phyloP scores from a whole-genome alignment of 108 stramenopile genomes.

The Stephanodiscus triporus region DNA sequence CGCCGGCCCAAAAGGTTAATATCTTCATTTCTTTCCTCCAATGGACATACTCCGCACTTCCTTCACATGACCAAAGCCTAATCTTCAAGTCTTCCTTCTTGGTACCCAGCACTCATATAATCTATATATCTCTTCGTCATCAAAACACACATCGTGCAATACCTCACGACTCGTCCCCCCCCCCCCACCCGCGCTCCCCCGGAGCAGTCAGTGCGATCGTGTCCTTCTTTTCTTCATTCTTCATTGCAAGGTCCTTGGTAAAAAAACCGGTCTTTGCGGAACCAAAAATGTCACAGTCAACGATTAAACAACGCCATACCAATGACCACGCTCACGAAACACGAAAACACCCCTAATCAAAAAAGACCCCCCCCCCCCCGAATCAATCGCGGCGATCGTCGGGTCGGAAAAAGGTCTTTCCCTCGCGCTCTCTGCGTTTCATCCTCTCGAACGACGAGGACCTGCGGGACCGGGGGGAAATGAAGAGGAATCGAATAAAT shows the following conservation, averaged over 20 bases:
- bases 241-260: not conserved
- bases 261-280: not conserved
- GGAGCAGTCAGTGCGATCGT: not conserved
- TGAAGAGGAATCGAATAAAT: not conserved
- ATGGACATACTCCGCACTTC: too few species aligned
- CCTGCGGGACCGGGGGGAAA: conserved; percentile 31
- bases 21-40: too few species aligned
- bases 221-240: conserved; percentile 4
- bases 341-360: too few species aligned
- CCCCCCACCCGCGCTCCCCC: not conserved
- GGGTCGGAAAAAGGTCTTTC: conserved; percentile 48
- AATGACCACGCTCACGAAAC: too few species aligned
- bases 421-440: conserved; percentile 67
- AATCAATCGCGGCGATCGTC: conserved; percentile 15
- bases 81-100: conserved; percentile 29
- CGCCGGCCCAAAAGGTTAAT: not conserved
- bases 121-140: not conserved
- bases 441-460: conserved; percentile 85
- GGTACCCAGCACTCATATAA: conserved; percentile 4
- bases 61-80: not conserved
- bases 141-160: conserved; percentile 1
- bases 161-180: not conserved
- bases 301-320: conserved; percentile 11
- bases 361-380: conserved; percentile 1
- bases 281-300: not conserved